These are phyloP conservation scores for Dentipellis sp. DNA, from an alignment of 768 basidiomycete species.

Conservation along the genomic window DNA sequence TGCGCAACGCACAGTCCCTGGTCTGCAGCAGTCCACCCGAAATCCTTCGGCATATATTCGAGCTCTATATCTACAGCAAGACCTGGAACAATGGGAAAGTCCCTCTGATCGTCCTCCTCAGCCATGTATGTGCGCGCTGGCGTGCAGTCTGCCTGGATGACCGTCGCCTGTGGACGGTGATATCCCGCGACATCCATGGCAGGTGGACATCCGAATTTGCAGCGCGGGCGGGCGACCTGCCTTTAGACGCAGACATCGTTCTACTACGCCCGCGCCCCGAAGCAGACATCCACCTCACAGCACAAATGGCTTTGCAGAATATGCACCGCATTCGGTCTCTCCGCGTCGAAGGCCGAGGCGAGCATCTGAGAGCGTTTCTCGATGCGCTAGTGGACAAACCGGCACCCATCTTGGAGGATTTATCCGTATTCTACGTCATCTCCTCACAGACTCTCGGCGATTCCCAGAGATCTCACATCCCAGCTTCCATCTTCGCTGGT, in stretches of 20 bases:
- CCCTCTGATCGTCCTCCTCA: not conserved
- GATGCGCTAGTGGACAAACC: not conserved
- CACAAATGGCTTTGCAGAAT: too few species aligned
- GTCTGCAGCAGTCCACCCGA: not conserved
- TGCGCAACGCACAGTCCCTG: not conserved
- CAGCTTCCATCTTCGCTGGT: not conserved
- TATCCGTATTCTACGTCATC: not conserved
- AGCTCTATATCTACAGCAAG: not conserved
- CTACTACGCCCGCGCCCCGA: not conserved
- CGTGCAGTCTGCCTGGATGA: not conserved
- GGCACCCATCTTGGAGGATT: not conserved
- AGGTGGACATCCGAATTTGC: not conserved
- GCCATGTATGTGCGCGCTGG: not conserved
- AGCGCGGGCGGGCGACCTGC: not conserved
- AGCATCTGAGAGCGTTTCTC: not conserved
- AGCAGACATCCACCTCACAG: too few species aligned
- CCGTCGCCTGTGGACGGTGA: not conserved
- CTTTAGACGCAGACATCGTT: not conserved
- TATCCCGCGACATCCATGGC: not conserved
- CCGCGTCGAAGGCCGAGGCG: not conserved
- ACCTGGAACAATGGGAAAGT: not conserved
- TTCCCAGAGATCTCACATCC: not conserved
- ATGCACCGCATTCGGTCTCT: not conserved
- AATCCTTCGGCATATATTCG: not conserved
- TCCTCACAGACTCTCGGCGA: not conserved